phyloP scores from a whole-genome alignment of 768 basidiomycete species.

The Rhizopogon roseolus region DNA sequence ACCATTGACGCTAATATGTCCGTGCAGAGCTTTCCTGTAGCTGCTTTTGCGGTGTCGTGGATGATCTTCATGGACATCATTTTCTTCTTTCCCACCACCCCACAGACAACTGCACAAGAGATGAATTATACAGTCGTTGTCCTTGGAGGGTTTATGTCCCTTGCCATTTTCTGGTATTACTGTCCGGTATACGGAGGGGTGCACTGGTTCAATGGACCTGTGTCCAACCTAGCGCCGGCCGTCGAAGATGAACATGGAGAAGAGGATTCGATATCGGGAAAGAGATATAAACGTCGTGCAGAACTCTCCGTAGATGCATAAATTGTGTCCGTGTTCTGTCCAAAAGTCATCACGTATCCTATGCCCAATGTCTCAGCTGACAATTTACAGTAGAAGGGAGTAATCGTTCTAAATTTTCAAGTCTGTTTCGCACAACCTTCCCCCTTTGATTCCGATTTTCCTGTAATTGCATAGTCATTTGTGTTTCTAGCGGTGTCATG shows the following conservation, averaged over 20 bases:
- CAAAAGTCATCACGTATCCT: background rate
- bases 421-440: too few species aligned
- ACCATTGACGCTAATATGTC: background rate
- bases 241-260: background rate
- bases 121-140: slow-evolving; percentile 36
- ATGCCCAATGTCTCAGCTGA: background rate
- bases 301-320: background rate
- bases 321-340: background rate
- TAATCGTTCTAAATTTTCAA: too few species aligned
- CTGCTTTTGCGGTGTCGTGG: slow-evolving; percentile 27
- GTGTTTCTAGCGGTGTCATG: too few species aligned
- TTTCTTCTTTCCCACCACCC: slow-evolving; percentile 28
- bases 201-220: slow-evolving; percentile 24
- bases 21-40: slow-evolving; percentile 23
- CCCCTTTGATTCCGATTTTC: too few species aligned
- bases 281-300: background rate
- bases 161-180: slow-evolving; percentile 5
- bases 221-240: slow-evolving; percentile 6
- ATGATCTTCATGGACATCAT: slow-evolving; percentile 32
- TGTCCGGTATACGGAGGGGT: slow-evolving; percentile 19
- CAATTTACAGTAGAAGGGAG: too few species aligned
- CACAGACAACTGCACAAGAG: slow-evolving; percentile 18
- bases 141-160: slow-evolving; percentile 26
- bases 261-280: background rate
- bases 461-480: too few species aligned